Evolutionary conservation across 768 basidiomycete species (phyloP).

Genomic region (Lentinula lateritia): DNA sequence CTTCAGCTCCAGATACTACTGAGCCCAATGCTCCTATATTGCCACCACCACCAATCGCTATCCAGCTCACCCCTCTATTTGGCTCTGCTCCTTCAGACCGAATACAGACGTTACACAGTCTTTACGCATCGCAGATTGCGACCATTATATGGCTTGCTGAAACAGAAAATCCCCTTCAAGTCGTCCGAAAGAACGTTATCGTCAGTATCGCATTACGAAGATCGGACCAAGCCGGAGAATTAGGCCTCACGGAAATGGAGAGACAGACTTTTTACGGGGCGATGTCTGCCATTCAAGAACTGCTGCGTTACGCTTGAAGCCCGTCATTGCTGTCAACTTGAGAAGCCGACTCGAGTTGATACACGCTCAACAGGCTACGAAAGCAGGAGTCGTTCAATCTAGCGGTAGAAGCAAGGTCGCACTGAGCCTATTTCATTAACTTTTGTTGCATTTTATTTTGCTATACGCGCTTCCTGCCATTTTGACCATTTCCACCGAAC

Average conservation of each 20-base stretch:
- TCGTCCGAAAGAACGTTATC: constrained; percentile 53
- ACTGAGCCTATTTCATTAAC: background rate
- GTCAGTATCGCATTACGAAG: constrained; percentile 69
- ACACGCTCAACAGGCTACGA: background rate
- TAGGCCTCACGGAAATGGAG: constrained; percentile 30
- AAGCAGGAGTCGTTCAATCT: background rate
- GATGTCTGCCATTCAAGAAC: constrained; percentile 40
- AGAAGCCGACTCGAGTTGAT: background rate
- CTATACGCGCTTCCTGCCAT: constrained; percentile 10
- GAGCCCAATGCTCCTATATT: constrained; percentile 31
- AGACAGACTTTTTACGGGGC: constrained; percentile 40
- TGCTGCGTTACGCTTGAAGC: constrained; percentile 21
- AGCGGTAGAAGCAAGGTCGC: too few relatives aligned
- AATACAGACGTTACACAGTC: constrained; percentile 63
- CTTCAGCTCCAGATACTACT: constrained; percentile 29
- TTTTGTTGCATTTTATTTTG: background rate
- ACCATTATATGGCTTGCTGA: constrained; percentile 72
- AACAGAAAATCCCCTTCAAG: constrained; percentile 31
- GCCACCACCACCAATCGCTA: constrained; percentile 63
- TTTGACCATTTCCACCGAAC: constrained; percentile 65
- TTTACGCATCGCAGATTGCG: constrained; percentile 85
- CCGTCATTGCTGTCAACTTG: background rate
- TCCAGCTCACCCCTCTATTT: constrained; percentile 72
- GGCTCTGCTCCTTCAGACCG: constrained; percentile 70
- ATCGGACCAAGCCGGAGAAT: constrained; percentile 19